Base-by-base conservation (phyloP, 768 basidiomycete genomes). In the Cantharellus anzutake region DNA sequence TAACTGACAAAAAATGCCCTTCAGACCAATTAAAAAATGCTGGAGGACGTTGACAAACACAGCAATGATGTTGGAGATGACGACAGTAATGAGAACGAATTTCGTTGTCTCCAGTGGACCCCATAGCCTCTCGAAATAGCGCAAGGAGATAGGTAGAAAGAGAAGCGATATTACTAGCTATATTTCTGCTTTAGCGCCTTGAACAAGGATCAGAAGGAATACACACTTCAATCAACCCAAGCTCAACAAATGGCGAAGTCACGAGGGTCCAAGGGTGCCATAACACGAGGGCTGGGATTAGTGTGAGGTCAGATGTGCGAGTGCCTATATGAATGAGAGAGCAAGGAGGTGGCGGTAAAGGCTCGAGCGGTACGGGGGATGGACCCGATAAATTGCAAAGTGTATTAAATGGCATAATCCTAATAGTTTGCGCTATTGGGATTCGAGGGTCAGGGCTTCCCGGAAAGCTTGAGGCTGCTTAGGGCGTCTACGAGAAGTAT, bases 81-180 rank as follows among this genome's bases (percentile, higher is more conserved):
- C 81, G 60, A 92, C 76, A 53, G 82, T 83, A 51, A 85, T 82
- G 29, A 79, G 74, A 60, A 88, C 84, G 71, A 99, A 96, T 70
- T 92, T 89, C 64, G 84, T 65, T 2, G 81, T 83, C 70, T 97
- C 92, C 20, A 83, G 66, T 51, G 83, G 77, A 44, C 96, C 94
- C 96, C 96, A 99, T 59, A 99, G 73, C 38, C 93, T 78, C 69
- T 99, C 96, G 58, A 99, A 74, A 69, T 98, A 98, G 63, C 86
- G 82, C 57, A 91, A 75, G 42, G 86, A 82, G 14, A 90, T 78
- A 50, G 90, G 85, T 5, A 98, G 77, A 60, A 84, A 77, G 57
- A 92, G 70, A 60, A 89, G 71, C 2, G 91, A 81, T 62, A 83
- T 74, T 57, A 85, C 65, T 63, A 97, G 79, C 94, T 98, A 68